These are phyloP conservation scores for Chaetomium strumarium DNA, from an alignment of 2,329 filamentous ascomycete species.

Conservation along the genomic window DNA sequence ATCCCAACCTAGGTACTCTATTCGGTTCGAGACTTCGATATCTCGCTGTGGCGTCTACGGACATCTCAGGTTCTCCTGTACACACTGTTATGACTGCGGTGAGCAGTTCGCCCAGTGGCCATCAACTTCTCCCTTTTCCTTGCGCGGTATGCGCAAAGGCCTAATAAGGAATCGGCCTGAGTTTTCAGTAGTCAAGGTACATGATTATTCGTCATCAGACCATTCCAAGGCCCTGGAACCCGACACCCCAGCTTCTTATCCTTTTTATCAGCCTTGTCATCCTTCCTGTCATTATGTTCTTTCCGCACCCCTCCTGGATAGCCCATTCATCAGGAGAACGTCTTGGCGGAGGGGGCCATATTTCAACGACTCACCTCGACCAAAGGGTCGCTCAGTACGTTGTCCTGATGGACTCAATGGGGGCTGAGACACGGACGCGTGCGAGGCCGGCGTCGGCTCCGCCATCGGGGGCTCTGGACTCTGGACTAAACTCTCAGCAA, in stretches of 20 bases:
- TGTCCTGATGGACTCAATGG: conserved; percentile 35
- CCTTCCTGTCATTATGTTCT: conserved; percentile 42
- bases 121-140: no score
- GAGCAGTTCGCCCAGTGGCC: background rate
- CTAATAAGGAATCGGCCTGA: background rate
- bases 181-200: background rate
- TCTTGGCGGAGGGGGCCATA: conserved; percentile 25
- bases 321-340: conserved; percentile 37
- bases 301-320: conserved; percentile 43
- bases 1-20: background rate
- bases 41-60: background rate
- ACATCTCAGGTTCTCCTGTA: background rate
- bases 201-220: background rate
- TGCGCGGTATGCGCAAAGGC: no score
- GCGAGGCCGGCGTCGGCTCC: conserved; percentile 30
- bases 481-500: conserved; percentile 37
- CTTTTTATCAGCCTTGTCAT: conserved; percentile 36
- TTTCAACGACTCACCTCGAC: conserved; percentile 37
- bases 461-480: conserved; percentile 39
- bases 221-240: conserved; percentile 23
- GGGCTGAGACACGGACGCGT: conserved; percentile 27
- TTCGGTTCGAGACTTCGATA: background rate
- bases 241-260: conserved; percentile 32
- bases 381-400: conserved; percentile 35
- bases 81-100: background rate